Evolutionary conservation across 2,329 filamentous ascomycete species (phyloP).

Genomic region (Diaporthe ampelina): DNA sequence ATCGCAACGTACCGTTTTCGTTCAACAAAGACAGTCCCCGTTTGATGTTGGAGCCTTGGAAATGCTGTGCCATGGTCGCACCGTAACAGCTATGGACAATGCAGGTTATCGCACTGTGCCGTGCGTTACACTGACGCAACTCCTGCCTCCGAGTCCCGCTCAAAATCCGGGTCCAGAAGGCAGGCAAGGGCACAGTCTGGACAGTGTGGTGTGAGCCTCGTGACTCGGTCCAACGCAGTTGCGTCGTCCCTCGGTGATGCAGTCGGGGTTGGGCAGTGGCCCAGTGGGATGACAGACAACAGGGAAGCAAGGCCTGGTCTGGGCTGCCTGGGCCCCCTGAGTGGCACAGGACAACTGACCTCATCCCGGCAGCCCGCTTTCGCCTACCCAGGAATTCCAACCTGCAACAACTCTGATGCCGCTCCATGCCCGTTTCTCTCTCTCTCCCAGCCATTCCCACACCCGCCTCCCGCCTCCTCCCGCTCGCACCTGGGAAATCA

Average conservation of each 20-base stretch:
- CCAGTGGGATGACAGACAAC: neutral
- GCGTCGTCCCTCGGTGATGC: neutral
- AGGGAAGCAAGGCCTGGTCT: neutral
- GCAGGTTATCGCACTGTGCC: neutral
- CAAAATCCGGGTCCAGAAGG: neutral
- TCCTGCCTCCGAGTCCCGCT: too few species aligned
- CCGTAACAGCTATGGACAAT: neutral
- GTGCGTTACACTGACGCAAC: constrained; percentile 3
- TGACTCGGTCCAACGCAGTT: neutral
- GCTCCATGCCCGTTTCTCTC: constrained; percentile 18
- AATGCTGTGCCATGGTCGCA: constrained; percentile 10
- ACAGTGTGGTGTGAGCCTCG: constrained; percentile 9
- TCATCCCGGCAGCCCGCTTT: constrained; percentile 26
- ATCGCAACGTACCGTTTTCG: neutral
- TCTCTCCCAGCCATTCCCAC: neutral
- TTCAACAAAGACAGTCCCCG: neutral
- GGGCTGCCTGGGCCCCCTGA: neutral
- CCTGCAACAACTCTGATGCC: constrained; percentile 31
- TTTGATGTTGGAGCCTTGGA: neutral
- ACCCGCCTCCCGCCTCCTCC: neutral
- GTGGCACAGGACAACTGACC: constrained; percentile 17
- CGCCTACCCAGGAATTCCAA: constrained; percentile 19
- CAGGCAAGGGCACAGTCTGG: neutral
- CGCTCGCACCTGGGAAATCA: neutral
- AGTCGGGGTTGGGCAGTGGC: neutral